Conservation (phyloP, 1,284 basidiomycete species). For the Trichosporon sp. region DNA sequence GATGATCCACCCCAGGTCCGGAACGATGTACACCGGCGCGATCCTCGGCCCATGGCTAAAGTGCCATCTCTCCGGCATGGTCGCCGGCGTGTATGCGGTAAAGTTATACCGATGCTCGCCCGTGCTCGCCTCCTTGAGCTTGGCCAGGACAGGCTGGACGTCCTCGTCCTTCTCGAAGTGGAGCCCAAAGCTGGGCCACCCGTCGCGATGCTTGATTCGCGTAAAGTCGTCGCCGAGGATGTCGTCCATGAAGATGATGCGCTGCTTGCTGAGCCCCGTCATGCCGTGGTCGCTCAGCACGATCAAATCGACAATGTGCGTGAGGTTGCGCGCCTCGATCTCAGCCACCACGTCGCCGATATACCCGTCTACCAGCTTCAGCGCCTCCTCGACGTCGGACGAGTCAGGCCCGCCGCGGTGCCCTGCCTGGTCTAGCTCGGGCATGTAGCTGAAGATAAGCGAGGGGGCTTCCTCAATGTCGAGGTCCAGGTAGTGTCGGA, state of each 20-base stretch:
- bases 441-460: slow-evolving; percentile 61
- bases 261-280: slow-evolving; percentile 72
- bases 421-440: slow-evolving; percentile 54
- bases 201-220: slow-evolving; percentile 66
- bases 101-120: slow-evolving; percentile 56
- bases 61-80: slow-evolving; percentile 75
- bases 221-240: slow-evolving; percentile 66
- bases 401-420: slow-evolving; percentile 72
- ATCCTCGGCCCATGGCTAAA: slow-evolving; percentile 66
- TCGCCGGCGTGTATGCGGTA: slow-evolving; percentile 68
- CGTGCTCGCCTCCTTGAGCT: background rate
- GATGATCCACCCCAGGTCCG: slow-evolving; percentile 67
- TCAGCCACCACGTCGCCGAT: slow-evolving; percentile 61
- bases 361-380: slow-evolving; percentile 67
- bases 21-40: slow-evolving; percentile 79
- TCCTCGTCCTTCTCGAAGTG: slow-evolving; percentile 5
- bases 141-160: background rate
- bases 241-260: slow-evolving; percentile 73
- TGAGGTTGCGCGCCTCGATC: slow-evolving; percentile 66
- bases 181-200: slow-evolving; percentile 28
- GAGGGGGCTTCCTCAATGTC: slow-evolving; percentile 65
- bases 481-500: slow-evolving; percentile 70
- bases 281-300: slow-evolving; percentile 93
- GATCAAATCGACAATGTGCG: slow-evolving; percentile 75
- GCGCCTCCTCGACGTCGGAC: slow-evolving; percentile 61